These are phyloP conservation scores for Leccinum longicurvipes DNA, from an alignment of 768 basidiomycete species.

Conservation along the genomic window DNA sequence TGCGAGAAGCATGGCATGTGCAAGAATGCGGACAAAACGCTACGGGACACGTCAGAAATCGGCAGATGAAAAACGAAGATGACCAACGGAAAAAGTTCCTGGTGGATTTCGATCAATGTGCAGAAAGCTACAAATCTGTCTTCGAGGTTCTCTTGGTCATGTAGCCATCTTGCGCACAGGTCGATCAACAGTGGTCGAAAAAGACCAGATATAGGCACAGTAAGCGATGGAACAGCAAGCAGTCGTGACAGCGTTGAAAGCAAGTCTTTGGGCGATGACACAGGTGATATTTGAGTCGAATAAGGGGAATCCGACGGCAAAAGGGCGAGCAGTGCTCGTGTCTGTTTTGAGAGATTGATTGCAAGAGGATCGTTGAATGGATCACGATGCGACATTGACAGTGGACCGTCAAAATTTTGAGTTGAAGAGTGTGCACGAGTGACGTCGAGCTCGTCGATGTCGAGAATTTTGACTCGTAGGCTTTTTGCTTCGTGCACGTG, in stretches of 20 bases:
- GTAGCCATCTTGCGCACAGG: slow-evolving; percentile 78
- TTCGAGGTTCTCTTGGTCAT: slow-evolving; percentile 45
- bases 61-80: neutral
- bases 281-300: slow-evolving; percentile 36
- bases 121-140: slow-evolving; percentile 59
- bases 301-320: slow-evolving; percentile 44
- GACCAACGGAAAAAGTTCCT: slow-evolving; percentile 70
- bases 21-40: slow-evolving; percentile 55
- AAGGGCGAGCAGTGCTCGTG: slow-evolving; percentile 40
- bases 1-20: slow-evolving; percentile 38
- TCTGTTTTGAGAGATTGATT: slow-evolving; percentile 58
- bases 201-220: slow-evolving; percentile 53
- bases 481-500: slow-evolving; percentile 25
- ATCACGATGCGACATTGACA: slow-evolving; percentile 11
- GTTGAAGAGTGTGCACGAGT: too few species aligned
- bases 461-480: too few species aligned
- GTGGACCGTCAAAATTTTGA: neutral
- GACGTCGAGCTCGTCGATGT: too few species aligned
- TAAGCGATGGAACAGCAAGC: slow-evolving; percentile 59
- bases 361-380: slow-evolving; percentile 51
- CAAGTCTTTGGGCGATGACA: slow-evolving; percentile 40
- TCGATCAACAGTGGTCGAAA: slow-evolving; percentile 81
- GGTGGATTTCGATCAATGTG: slow-evolving; percentile 61
- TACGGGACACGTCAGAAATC: slow-evolving; percentile 24
- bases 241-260: slow-evolving; percentile 57